These are phyloP conservation scores for Immersiporthe knoxdaviesiana DNA, from an alignment of 2,329 filamentous ascomycete species.

Conservation along the genomic window DNA sequence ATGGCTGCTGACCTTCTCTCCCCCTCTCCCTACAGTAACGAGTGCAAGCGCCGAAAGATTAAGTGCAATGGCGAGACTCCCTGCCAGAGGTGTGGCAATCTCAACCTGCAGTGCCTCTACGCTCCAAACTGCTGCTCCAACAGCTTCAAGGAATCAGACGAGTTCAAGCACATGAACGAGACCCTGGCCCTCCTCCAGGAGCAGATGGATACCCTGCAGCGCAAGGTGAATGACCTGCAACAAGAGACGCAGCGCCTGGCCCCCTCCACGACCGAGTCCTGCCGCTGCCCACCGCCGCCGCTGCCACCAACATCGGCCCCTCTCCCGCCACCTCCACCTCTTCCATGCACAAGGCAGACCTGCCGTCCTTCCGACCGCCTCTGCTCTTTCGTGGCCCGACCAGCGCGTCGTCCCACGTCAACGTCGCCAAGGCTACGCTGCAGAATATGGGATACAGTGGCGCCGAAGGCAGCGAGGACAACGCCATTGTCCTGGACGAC, in stretches of 20 bases:
- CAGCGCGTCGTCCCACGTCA: slow-evolving; percentile 81
- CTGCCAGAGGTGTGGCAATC: slow-evolving; percentile 69
- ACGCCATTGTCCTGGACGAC: slow-evolving; percentile 48
- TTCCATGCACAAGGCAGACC: slow-evolving; percentile 48
- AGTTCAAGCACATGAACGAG: slow-evolving; percentile 79
- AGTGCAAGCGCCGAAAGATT: slow-evolving; percentile 76
- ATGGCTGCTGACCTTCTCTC: slow-evolving; percentile 21
- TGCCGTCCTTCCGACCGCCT: slow-evolving; percentile 53
- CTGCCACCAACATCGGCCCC: slow-evolving; percentile 40
- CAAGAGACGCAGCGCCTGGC: slow-evolving; percentile 52
- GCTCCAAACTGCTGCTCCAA: slow-evolving; percentile 69
- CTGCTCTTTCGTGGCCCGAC: slow-evolving; percentile 82
- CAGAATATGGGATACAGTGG: slow-evolving; percentile 86
- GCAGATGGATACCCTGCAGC: slow-evolving; percentile 78
- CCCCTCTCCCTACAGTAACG: slow-evolving; percentile 54
- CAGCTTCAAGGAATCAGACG: slow-evolving; percentile 89
- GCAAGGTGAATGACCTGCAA: slow-evolving; percentile 70
- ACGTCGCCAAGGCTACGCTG: slow-evolving; percentile 83
- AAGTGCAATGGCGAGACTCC: slow-evolving; percentile 74
- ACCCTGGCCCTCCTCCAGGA: slow-evolving; percentile 79
- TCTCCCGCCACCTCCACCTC: slow-evolving; percentile 49
- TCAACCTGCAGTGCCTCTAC: slow-evolving; percentile 68
- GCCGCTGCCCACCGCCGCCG: slow-evolving; percentile 41
- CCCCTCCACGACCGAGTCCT: slow-evolving; percentile 47
- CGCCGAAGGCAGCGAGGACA: slow-evolving; percentile 64